A percentile compares a stretch with the other conserved stretches of the same genome.
phyloP scores from a whole-genome alignment of 108 stramenopile species.

The Cylindrotheca fusiformis region DNA sequence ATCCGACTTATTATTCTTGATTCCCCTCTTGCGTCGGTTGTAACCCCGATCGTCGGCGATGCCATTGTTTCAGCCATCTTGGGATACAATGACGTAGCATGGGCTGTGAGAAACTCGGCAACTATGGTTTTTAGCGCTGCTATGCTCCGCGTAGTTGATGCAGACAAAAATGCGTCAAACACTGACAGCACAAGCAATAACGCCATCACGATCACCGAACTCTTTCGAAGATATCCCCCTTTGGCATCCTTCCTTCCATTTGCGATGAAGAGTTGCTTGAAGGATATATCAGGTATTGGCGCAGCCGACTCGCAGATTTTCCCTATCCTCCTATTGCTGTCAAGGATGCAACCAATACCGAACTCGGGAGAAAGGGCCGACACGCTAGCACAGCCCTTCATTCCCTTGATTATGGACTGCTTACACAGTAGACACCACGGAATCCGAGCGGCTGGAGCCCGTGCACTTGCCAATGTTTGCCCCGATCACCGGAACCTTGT shows the following conservation, averaged over 20 bases:
- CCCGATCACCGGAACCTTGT: slow-evolving; percentile 15
- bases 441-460: slow-evolving; percentile 45
- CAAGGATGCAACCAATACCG: slow-evolving; percentile 45
- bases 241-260: slow-evolving; percentile 35
- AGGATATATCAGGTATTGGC: slow-evolving; percentile 9
- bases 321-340: slow-evolving; percentile 56
- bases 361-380: slow-evolving; percentile 16
- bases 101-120: slow-evolving; percentile 59
- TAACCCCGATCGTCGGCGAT: slow-evolving; percentile 41
- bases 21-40: slow-evolving; percentile 44
- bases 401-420: slow-evolving; percentile 26
- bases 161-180: slow-evolving; percentile 59
- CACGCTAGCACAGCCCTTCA: slow-evolving; percentile 17
- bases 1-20: slow-evolving; percentile 56
- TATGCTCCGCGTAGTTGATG: slow-evolving; percentile 58
- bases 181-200: slow-evolving; percentile 41
- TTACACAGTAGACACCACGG: slow-evolving; percentile 31
- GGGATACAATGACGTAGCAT: slow-evolving; percentile 56
- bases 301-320: slow-evolving; percentile 26
- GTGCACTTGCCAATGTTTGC: slow-evolving; percentile 48
- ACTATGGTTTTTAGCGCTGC: slow-evolving; percentile 72
- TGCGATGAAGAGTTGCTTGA: slow-evolving; percentile 21
- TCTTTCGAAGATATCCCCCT: slow-evolving; percentile 47
- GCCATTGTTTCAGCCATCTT: slow-evolving; percentile 39
- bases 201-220: slow-evolving; percentile 48